Evolutionary conservation across 2,329 filamentous ascomycete genomes (phyloP).

Genomic region (Proliferodiscus dingleyae): DNA sequence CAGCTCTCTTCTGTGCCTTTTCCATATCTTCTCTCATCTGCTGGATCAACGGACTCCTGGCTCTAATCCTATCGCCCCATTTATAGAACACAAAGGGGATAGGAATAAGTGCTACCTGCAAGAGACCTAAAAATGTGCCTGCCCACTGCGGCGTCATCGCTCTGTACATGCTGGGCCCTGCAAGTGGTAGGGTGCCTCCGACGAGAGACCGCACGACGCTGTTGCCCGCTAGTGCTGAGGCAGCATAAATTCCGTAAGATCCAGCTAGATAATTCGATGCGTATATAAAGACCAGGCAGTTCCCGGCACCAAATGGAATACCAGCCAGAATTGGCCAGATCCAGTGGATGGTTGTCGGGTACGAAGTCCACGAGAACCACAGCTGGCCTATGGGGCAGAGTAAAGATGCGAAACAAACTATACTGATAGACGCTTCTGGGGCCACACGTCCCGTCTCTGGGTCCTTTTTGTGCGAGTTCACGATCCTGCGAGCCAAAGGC

Average conservation of each 20-base stretch:
- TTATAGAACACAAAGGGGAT: conserved; percentile 76
- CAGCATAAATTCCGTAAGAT: conserved; percentile 76
- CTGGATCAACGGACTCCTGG: conserved; percentile 42
- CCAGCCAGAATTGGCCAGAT: conserved; percentile 74
- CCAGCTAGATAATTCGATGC: conserved; percentile 74
- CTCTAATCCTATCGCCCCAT: conserved; percentile 50
- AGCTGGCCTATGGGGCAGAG: conserved; percentile 74
- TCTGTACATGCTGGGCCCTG: conserved; percentile 67
- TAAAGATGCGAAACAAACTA: conserved; percentile 74
- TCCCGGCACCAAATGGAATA: conserved; percentile 73
- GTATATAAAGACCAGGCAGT: conserved; percentile 77
- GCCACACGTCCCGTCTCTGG: conserved; percentile 66
- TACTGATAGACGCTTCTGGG: conserved; percentile 75
- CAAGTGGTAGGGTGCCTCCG: conserved; percentile 74
- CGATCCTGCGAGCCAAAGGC: conserved; percentile 69
- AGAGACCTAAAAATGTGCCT: conserved; percentile 66
- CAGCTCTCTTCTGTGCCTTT: conserved; percentile 22
- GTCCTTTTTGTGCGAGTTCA: conserved; percentile 71
- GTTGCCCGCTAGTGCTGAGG: conserved; percentile 75
- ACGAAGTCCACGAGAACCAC: conserved; percentile 83
- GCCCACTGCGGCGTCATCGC: conserved; percentile 72
- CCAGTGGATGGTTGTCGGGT: conserved; percentile 74
- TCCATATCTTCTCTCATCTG: conserved; percentile 33
- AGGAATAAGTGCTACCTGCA: conserved; percentile 70
- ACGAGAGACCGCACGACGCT: conserved; percentile 67